These are phyloP conservation scores for Cephalotrichum gorgonifer DNA, from an alignment of 2,329 filamentous ascomycete species.

Conservation along the genomic window DNA sequence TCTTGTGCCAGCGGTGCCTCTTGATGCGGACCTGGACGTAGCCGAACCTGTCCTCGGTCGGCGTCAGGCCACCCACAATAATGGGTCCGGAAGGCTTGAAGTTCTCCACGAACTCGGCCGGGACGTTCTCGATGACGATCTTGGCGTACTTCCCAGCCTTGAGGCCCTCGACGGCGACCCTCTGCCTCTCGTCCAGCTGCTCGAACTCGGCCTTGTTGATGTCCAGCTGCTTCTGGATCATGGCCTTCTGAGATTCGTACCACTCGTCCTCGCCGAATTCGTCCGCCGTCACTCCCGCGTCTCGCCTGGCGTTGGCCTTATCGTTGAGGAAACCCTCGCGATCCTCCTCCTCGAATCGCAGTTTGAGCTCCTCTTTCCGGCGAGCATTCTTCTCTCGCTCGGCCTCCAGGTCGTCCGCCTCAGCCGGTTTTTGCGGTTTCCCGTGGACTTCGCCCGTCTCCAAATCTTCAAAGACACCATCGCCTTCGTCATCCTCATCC, in stretches of 20 bases:
- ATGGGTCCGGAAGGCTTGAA: conserved; percentile 79
- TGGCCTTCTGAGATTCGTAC: conserved; percentile 95
- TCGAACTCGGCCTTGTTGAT: conserved; percentile 96
- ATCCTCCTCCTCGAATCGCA: conserved; percentile 95
- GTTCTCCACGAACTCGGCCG: conserved; percentile 75
- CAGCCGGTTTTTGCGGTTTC: conserved; percentile 19
- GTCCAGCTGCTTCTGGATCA: conserved; percentile 87
- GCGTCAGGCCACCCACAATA: conserved; percentile 80
- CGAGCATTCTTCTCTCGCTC: conserved; percentile 87
- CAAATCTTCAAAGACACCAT: conserved; percentile 77
- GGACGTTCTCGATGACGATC: conserved; percentile 79
- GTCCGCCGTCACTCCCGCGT: conserved; percentile 52
- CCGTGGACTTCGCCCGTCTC: conserved; percentile 61
- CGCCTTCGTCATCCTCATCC: conserved; percentile 57
- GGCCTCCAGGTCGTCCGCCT: conserved; percentile 54
- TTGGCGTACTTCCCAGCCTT: conserved; percentile 88
- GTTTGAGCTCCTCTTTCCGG: conserved; percentile 86
- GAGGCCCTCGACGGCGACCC: conserved; percentile 78
- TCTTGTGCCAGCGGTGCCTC: conserved; percentile 97
- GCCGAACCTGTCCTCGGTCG: conserved; percentile 92
- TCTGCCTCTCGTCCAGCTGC: conserved; percentile 71
- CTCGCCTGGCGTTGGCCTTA: conserved; percentile 65
- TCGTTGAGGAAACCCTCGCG: conserved; percentile 91
- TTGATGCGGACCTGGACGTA: conserved; percentile 96
- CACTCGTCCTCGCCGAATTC: conserved; percentile 97